Evolutionary conservation across 352 stramenopile species (phyloP).

Genomic region (Phytopythium montanum): DNA sequence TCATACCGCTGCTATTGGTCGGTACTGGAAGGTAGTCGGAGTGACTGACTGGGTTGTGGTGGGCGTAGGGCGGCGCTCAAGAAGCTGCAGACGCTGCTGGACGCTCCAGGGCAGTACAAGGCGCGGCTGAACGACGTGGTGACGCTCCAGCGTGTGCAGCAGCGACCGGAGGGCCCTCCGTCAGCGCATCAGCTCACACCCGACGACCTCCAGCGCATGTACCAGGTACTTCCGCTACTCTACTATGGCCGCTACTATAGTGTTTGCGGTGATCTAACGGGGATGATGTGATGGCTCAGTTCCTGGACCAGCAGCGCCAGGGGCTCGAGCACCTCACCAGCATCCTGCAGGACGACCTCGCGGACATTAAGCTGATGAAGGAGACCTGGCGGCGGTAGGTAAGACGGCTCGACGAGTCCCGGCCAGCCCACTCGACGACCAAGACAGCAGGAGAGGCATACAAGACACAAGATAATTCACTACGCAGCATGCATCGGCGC

Average conservation of each 20-base stretch:
- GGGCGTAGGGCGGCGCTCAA: slow-evolving; percentile 68
- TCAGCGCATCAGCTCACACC: slow-evolving; percentile 57
- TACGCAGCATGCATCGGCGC: background rate
- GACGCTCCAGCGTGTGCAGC: slow-evolving; percentile 67
- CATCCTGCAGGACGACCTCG: slow-evolving; percentile 82
- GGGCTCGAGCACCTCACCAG: slow-evolving; percentile 78
- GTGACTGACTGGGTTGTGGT: background rate
- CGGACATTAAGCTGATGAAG: slow-evolving; percentile 86
- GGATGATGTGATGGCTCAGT: slow-evolving; percentile 23
- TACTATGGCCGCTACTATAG: background rate
- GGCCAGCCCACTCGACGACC: background rate
- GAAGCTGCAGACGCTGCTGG: slow-evolving; percentile 76
- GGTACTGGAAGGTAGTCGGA: background rate
- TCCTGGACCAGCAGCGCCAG: slow-evolving; percentile 84
- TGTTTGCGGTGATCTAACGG: background rate
- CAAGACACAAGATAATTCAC: slow-evolving; percentile 6
- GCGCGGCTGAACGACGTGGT: slow-evolving; percentile 77
- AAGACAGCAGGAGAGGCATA: background rate
- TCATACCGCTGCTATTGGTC: slow-evolving; percentile 4
- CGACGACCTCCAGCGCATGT: slow-evolving; percentile 71
- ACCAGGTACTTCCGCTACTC: slow-evolving; percentile 43
- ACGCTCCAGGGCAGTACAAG: slow-evolving; percentile 86
- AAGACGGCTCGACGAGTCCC: background rate
- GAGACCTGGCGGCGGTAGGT: slow-evolving; percentile 74
- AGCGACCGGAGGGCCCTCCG: slow-evolving; percentile 25